These are phyloP conservation scores for Colletotrichum lini DNA, from an alignment of 2,329 filamentous ascomycete species.

Conservation along the genomic window DNA sequence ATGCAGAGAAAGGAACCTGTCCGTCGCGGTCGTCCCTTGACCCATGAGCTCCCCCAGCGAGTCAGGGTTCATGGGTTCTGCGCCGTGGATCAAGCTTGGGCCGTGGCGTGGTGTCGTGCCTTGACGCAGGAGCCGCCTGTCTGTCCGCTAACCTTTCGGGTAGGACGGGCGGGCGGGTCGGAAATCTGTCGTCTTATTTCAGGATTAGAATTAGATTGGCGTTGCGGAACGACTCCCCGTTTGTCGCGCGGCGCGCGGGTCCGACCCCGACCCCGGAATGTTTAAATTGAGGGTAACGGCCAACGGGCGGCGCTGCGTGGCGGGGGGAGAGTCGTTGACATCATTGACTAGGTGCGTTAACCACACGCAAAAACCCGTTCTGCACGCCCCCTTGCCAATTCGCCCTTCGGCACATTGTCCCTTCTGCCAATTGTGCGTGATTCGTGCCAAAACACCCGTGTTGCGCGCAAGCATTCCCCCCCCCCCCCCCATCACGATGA, in stretches of 20 bases:
- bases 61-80: constrained; percentile 35
- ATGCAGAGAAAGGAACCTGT: neutral
- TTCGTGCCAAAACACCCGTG: neutral
- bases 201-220: neutral
- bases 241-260: constrained; percentile 10
- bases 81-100: neutral
- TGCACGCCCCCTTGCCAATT: neutral
- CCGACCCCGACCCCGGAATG: neutral
- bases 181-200: neutral
- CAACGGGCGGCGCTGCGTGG: neutral
- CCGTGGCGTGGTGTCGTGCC: neutral
- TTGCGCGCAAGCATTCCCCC: neutral
- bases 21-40: neutral
- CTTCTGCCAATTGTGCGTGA: neutral
- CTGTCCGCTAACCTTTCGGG: constrained; percentile 3
- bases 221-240: neutral
- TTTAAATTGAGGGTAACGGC: neutral
- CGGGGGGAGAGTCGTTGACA: constrained; percentile 44
- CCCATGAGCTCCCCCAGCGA: neutral
- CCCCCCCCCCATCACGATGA: constrained; percentile 5
- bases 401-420: neutral
- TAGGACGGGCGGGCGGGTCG: constrained; percentile 7
- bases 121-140: neutral
- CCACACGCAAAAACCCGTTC: neutral
- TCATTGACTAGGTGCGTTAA: constrained; percentile 58